phyloP scores from a whole-genome alignment of 139 green algal genomes.

The Coccomyxa sp. region DNA sequence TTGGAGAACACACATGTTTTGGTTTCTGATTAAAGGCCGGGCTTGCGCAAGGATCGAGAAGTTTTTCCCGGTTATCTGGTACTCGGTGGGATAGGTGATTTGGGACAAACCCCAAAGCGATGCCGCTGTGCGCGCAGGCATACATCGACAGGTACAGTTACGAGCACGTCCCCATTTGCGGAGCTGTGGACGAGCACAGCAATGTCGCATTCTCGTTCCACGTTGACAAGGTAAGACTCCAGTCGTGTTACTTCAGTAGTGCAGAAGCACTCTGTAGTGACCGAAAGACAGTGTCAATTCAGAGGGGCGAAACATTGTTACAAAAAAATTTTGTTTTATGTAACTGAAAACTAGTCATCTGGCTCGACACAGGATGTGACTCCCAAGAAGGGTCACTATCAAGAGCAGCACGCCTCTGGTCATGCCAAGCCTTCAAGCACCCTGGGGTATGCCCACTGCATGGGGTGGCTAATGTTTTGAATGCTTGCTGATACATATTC shows the following conservation, averaged over 20 bases:
- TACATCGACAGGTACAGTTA: neutral
- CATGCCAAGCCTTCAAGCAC: neutral
- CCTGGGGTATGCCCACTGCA: neutral
- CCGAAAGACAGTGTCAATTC: neutral
- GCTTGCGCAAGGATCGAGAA: neutral
- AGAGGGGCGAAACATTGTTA: neutral
- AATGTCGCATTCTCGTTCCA: slow-evolving; percentile 1
- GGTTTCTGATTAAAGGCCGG: neutral
- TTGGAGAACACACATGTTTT: neutral
- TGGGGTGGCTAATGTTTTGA: too few relatives aligned
- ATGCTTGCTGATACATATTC: neutral
- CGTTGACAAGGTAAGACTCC: neutral
- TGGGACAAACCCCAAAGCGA: neutral
- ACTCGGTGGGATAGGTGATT: too few relatives aligned
- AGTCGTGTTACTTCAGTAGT: neutral
- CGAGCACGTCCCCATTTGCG: neutral
- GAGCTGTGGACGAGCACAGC: neutral
- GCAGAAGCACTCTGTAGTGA: neutral
- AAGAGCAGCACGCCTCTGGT: too few relatives aligned
- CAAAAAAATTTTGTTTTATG: too few relatives aligned
- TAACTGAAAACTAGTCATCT: too few relatives aligned
- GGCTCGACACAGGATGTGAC: neutral
- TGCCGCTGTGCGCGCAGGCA: neutral
- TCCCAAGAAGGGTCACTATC: neutral
- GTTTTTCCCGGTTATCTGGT: neutral